Base-by-base conservation (phyloP, 163 green algal genomes). In the Prototheca cutis region DNA sequence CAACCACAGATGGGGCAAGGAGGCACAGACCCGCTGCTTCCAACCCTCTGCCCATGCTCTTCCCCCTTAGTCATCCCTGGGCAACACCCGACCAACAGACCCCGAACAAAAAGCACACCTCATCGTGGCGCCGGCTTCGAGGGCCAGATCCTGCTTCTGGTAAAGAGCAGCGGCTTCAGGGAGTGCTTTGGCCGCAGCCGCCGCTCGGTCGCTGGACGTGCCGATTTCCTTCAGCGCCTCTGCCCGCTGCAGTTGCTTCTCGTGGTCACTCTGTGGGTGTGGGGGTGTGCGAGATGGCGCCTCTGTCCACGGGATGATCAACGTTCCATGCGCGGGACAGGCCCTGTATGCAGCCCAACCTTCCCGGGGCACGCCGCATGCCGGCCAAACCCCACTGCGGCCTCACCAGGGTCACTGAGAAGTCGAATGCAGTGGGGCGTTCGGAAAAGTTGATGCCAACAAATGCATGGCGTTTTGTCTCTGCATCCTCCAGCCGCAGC, bases 371-470 rank as follows among this genome's bases (percentile, higher is more conserved):
- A n/a, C n/a, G n/a, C n/a, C n/a, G n/a, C n/a, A n/a, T n/a, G n/a
- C n/a, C n/a, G n/a, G n/a, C n/a, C n/a, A n/a, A n/a, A 51, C 17
- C 42, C 36, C 36, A 10, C 10, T 7, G 25, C 10, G 42, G 17
- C 23, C 75, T 36, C 53, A 83, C 79, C 55, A 95, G 70, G 0
- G 87, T 81, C 6, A 90, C 86, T 25, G 89, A 90, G 77, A 96
- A 96, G 66, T 95, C 88, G 57, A 95, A 96, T 0, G 88, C 85
- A 7, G 88, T 70, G 5, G 40, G 67, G 7, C 89, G 61, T 29
- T 96, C 88, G 8, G 61, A 48, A 60, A 96, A 96, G 30, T 80
- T 84, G 19, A 95, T 56, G 3, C 87, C 84, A 24, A 96, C 59
- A 65, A 96, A 96, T 2, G 87, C 87, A 42, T 90, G 82, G 3